These are phyloP conservation scores for Agrostemma githago DNA, from an alignment of 148 eudicot genomes.

Conservation along the genomic window DNA sequence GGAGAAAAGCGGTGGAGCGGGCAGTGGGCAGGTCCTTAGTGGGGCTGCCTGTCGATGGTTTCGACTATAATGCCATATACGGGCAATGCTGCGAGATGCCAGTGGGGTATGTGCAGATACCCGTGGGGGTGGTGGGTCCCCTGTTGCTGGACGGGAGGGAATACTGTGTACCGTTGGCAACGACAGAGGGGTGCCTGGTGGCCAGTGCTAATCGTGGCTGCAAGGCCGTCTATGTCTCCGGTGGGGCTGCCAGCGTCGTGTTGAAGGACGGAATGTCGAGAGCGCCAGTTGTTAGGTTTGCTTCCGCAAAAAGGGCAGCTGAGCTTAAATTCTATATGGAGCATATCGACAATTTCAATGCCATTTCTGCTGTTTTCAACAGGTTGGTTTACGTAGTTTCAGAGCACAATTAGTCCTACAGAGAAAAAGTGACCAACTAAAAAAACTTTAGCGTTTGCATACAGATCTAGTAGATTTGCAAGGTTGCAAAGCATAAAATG, in stretches of 20 bases:
- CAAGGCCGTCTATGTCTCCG: conserved; percentile 53
- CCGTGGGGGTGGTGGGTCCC: conserved; percentile 69
- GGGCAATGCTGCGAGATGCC: conserved; percentile 71
- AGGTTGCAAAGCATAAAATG: conserved; percentile 60
- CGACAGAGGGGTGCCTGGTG: conserved; percentile 70
- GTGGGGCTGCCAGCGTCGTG: conserved; percentile 49
- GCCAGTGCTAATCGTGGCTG: conserved; percentile 72
- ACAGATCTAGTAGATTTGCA: conserved; percentile 58
- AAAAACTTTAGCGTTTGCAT: neutral
- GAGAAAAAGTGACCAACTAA: neutral
- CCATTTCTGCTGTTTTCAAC: conserved; percentile 40
- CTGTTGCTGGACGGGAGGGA: conserved; percentile 49
- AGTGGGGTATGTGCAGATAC: conserved; percentile 57
- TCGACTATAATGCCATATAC: conserved; percentile 50
- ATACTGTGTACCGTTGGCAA: conserved; percentile 65
- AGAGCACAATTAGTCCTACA: neutral
- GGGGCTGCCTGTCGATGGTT: conserved; percentile 47
- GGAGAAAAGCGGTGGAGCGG: conserved; percentile 42
- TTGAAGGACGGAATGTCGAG: conserved; percentile 63
- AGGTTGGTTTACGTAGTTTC: conserved; percentile 26
- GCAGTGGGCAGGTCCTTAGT: conserved; percentile 38
- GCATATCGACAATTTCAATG: conserved; percentile 44
- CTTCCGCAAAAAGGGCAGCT: conserved; percentile 47
- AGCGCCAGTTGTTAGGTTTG: conserved; percentile 65
- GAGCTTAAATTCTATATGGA: conserved; percentile 59